Evolutionary conservation across 208 protist genomes (phyloP), one percentile per base, ranked within the genome.

Genomic region (Crithidia expoeki): DNA sequence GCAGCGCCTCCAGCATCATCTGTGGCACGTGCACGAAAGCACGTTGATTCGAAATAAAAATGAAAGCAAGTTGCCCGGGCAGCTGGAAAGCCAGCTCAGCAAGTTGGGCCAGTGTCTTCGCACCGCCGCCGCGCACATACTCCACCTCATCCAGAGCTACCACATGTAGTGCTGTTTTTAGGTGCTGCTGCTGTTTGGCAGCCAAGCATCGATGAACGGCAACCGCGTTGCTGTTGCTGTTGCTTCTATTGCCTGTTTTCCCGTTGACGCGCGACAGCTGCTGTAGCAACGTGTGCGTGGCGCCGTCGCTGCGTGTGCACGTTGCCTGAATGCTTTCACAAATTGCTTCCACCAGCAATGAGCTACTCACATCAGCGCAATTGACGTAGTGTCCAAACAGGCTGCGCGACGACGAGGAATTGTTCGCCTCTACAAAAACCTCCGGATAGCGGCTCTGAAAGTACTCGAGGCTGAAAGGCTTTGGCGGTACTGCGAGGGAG

Each of bases 141-240:
- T 95, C 86, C 46, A 93, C 90, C 69, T 95, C 90, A 53, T 95
- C 90, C 17, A 95, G 71, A 12, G 80, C 90, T 2, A 95, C 57
- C 11, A 95, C 74, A 59, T 95, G 87, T 50, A 93, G 66, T 50
- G 80, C 47, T 0, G 64, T 40, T n/a, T 33, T 44, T 34, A 21
- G n/a, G 4, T n/a, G n/a, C n/a, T n/a, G n/a, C n/a, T n/a, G n/a
- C n/a, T n/a, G n/a, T n/a, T n/a, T n/a, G n/a, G n/a, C n/a, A n/a
- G n/a, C n/a, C n/a, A n/a, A n/a, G n/a, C n/a, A n/a, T n/a, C n/a
- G n/a, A n/a, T n/a, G 32, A 25, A 47, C 46, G 61, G 6, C 14
- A 1, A 11, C 30, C 12, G n/a, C 19, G 36, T 1, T 7, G 42
- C 12, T 56, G 51, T 2, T 44, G 34, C 21, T 7, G 55, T 19